Base-by-base conservation (phyloP, 192 early-diverging fungal species). In the Coemansia nantahalensis region DNA sequence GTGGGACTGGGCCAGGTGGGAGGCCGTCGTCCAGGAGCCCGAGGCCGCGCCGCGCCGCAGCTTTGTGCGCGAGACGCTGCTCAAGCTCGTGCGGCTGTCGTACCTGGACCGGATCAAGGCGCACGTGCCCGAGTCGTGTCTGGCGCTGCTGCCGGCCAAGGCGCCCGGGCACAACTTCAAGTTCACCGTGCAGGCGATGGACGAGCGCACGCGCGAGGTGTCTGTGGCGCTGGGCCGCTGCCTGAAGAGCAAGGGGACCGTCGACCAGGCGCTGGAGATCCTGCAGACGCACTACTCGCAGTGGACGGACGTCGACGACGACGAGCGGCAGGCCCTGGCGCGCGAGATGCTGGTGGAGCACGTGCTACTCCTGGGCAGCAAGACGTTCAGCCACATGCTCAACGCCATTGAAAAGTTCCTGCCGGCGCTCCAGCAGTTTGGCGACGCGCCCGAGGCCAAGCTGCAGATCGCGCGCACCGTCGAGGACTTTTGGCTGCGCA, bases 321-420 rank as follows among this genome's bases (percentile, higher is more conserved):
- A 42, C 5, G 33, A 23, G 46, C 54, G 73, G 21, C 58, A 59
- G 49, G 22, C 50, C 30, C 55, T 78, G 45, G 82, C 82, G n/a
- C 84, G 83, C 41, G 85, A 91, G 38, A 80, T 82, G 41, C 68
- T 99, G 43, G 72, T 93, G 3, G 86, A 95, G 59, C 87, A 86
- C 54, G 79, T 97, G 16, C 70, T 97, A 45, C 77, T 91, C 35
- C 69, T 92, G 26, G 97, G 97, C 24, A 84, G 84, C 68, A 97
- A 97, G 65, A 91, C 85, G 54, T 97, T 99, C 68, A 88, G 84
- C 39, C 97, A 99, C 65, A 83, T 92, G 33, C 67, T 97, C 45
- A 94, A 89, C 53, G 88, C 93, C 12, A 84, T 97, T 39, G 95
- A 97, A 49, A 77, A 91, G 82, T 92, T 77, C 54, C 59, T 68